Evolutionary conservation across 495 filamentous ascomycete genomes (phyloP).

Genomic region (Aspergillus bridgeri): DNA sequence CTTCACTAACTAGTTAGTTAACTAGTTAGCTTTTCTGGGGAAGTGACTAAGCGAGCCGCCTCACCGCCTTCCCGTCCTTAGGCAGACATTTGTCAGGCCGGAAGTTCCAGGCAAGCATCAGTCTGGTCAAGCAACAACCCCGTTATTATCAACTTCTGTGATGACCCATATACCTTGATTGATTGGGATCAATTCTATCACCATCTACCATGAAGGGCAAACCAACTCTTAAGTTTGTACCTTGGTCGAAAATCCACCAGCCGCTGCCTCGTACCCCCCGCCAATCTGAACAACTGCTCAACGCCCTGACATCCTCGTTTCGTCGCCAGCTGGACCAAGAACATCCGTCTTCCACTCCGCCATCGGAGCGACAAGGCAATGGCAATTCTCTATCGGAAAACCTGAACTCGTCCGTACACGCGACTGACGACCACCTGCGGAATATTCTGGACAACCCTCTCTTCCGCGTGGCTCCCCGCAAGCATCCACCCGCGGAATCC

Average conservation of each 20-base stretch:
- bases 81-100: background rate
- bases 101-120: no score
- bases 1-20: no score
- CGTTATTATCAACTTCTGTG: background rate
- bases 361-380: conserved; percentile 16
- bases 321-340: conserved; percentile 66
- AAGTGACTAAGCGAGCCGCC: background rate
- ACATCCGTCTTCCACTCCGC: conserved; percentile 46
- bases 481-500: conserved; percentile 12
- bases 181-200: conserved; percentile 11
- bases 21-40: background rate
- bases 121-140: background rate
- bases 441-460: conserved; percentile 71
- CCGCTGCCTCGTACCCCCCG: conserved; percentile 62
- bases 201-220: conserved; percentile 46
- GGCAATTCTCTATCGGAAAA: conserved; percentile 10
- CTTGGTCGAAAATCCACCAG: conserved; percentile 63
- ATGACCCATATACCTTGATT: background rate
- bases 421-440: conserved; percentile 55
- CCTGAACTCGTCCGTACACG: conserved; percentile 31
- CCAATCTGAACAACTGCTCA: conserved; percentile 66
- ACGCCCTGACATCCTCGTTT: conserved; percentile 72
- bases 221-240: conserved; percentile 38
- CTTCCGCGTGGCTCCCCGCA: conserved; percentile 36
- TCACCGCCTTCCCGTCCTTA: background rate